Percentiles rank a stretch among this genome's conserved stretches.
Conservation (phyloP, 1,139 yeast species). For the Nakaseomyces uthaithaninus region DNA sequence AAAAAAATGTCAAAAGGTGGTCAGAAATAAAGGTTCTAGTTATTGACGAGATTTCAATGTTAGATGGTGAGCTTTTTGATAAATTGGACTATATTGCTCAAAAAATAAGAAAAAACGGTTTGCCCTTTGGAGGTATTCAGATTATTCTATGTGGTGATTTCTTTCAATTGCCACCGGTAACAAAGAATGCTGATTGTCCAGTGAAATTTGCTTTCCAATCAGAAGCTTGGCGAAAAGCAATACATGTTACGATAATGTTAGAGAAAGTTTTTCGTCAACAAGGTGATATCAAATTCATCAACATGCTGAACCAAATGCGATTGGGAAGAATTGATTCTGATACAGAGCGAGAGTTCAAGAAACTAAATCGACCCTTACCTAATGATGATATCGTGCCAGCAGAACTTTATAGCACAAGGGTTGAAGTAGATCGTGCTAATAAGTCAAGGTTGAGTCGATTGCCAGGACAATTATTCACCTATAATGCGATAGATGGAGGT, state of each 20-base stretch:
- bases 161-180: conserved; percentile 84
- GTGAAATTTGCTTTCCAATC: conserved; percentile 71
- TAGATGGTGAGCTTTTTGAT: conserved; percentile 66
- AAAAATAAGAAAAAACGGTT: conserved; percentile 39
- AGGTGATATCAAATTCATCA: conserved; percentile 68
- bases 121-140: conserved; percentile 88
- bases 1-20: conserved; percentile 57
- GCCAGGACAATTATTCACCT: conserved; percentile 42
- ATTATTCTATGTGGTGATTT: conserved; percentile 82
- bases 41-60: conserved; percentile 86
- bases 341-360: conserved; percentile 48
- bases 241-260: conserved; percentile 59
- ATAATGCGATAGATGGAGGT: conserved; percentile 59
- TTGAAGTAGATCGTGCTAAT: conserved; percentile 80
- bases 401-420: conserved; percentile 72
- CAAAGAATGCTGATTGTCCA: conserved; percentile 29
- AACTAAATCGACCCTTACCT: conserved; percentile 47
- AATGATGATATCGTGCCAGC: conserved; percentile 72
- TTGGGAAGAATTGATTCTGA: conserved; percentile 53
- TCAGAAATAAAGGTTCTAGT: conserved; percentile 50
- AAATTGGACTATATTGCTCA: conserved; percentile 62
- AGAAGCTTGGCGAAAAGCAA: conserved; percentile 57
- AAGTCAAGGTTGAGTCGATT: conserved; percentile 44
- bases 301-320: conserved; percentile 84
- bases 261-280: conserved; percentile 85